These are phyloP conservation scores for Mitragyna speciosa DNA, from an alignment of 257 asterid genomes.

Conservation along the genomic window DNA sequence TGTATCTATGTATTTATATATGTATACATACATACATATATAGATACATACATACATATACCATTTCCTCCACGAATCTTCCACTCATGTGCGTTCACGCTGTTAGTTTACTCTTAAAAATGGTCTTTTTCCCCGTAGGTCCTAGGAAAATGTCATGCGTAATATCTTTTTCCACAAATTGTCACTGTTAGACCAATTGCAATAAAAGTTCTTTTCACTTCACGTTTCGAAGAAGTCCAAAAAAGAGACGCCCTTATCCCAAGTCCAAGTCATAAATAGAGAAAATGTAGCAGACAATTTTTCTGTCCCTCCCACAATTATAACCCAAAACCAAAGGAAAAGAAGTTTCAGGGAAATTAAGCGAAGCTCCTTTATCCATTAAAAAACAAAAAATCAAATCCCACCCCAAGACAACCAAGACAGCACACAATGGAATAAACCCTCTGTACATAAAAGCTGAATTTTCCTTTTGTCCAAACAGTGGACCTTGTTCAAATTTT, in stretches of 20 bases:
- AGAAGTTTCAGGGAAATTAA: constrained; percentile 22
- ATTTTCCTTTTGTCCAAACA: neutral
- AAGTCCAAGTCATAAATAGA: neutral
- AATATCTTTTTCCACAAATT: neutral
- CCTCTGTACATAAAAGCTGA: neutral
- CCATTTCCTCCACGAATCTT: too few relatives aligned
- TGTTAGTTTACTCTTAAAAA: too few relatives aligned
- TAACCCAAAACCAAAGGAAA: neutral
- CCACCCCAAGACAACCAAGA: neutral
- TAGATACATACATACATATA: too few relatives aligned
- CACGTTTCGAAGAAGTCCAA: neutral
- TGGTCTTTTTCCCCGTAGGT: neutral
- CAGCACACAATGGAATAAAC: constrained; percentile 9
- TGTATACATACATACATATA: too few relatives aligned
- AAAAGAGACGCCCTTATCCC: constrained; percentile 1
- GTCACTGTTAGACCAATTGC: neutral
- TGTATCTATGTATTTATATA: too few relatives aligned
- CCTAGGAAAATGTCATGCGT: neutral
- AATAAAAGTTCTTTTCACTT: neutral
- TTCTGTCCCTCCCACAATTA: neutral
- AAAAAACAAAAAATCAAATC: neutral
- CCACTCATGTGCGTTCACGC: too few relatives aligned
- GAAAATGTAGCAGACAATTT: neutral
- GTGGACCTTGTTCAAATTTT: neutral
- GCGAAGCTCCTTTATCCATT: neutral